These are phyloP conservation scores for Cutaneotrichosporon dermatis DNA, from an alignment of 1,284 basidiomycete genomes.

Conservation along the genomic window DNA sequence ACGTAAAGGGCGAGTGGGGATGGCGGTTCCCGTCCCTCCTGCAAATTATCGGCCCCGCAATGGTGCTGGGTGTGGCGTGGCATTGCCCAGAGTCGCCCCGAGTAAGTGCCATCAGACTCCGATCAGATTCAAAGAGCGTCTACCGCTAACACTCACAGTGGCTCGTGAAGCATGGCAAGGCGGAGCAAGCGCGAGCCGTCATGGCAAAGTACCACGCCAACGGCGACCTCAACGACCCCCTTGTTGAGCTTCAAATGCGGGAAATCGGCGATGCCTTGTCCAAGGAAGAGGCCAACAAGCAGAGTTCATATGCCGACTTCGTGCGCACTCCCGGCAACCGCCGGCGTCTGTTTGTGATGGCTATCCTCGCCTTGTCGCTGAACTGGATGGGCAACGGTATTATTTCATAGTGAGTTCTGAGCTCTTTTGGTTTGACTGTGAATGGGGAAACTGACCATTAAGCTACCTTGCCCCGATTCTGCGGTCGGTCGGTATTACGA, in stretches of 20 bases:
- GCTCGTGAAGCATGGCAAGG: slow-evolving; percentile 29
- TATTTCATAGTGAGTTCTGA: slow-evolving; percentile 50
- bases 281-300: slow-evolving; percentile 30
- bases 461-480: slow-evolving; percentile 66
- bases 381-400: slow-evolving; percentile 67
- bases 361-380: slow-evolving; percentile 57
- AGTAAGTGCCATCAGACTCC: too few species aligned
- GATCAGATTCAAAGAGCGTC: too few species aligned
- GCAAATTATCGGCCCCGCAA: background rate
- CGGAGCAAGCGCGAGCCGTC: slow-evolving; percentile 29
- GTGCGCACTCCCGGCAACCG: slow-evolving; percentile 45
- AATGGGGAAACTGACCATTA: too few species aligned
- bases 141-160: slow-evolving; percentile 24
- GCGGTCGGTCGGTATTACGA: slow-evolving; percentile 62
- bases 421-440: too few species aligned
- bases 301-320: slow-evolving; percentile 18
- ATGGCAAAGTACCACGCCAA: slow-evolving; percentile 52
- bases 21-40: background rate
- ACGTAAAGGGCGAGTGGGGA: background rate
- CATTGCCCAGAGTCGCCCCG: background rate
- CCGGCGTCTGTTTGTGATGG: slow-evolving; percentile 51
- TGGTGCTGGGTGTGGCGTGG: background rate
- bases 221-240: slow-evolving; percentile 39
- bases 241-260: slow-evolving; percentile 46
- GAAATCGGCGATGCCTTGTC: slow-evolving; percentile 48